A percentile compares a stretch with the other conserved stretches of the same genome.
phyloP scores from a whole-genome alignment of 805 yeast species.

The Hanseniaspora taiwanica region DNA sequence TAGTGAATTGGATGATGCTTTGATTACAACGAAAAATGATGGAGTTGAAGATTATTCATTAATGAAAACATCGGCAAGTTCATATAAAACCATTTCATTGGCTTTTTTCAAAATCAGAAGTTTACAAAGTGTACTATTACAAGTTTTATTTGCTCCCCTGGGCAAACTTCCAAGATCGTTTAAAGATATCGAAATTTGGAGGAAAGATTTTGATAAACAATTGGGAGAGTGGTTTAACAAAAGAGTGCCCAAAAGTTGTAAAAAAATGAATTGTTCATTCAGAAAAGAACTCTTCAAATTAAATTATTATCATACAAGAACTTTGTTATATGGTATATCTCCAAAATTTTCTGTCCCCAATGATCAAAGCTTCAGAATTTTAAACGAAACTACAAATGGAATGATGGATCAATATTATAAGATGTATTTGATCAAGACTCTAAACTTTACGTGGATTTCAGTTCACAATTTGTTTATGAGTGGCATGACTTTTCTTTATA shows the following conservation, averaged over 20 bases:
- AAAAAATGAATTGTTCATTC: constrained; percentile 59
- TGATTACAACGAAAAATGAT: constrained; percentile 29
- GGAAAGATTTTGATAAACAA: constrained; percentile 32
- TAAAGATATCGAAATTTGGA: constrained; percentile 48
- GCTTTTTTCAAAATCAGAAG: constrained; percentile 57
- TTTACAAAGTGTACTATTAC: constrained; percentile 67
- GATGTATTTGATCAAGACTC: constrained; percentile 39
- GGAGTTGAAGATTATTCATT: constrained; percentile 28
- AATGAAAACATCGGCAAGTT: constrained; percentile 30
- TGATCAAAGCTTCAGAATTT: constrained; percentile 38
- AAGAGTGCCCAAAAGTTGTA: constrained; percentile 39
- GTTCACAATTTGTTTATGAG: constrained; percentile 84
- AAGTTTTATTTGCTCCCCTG: constrained; percentile 50
- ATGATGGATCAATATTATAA: constrained; percentile 51
- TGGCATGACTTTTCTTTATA: constrained; percentile 70
- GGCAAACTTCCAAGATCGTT: constrained; percentile 59
- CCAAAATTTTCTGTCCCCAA: constrained; percentile 47
- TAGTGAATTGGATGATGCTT: constrained; percentile 58
- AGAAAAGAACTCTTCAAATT: constrained; percentile 55
- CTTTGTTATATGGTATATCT: constrained; percentile 63
- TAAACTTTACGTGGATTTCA: constrained; percentile 88
- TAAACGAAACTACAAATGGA: constrained; percentile 52
- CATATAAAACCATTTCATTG: constrained; percentile 56
- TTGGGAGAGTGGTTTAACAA: constrained; percentile 50
- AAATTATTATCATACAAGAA: constrained; percentile 63